phyloP scores from a whole-genome alignment of 1,139 yeast genomes.

The Wickerhamomyces sp. region DNA sequence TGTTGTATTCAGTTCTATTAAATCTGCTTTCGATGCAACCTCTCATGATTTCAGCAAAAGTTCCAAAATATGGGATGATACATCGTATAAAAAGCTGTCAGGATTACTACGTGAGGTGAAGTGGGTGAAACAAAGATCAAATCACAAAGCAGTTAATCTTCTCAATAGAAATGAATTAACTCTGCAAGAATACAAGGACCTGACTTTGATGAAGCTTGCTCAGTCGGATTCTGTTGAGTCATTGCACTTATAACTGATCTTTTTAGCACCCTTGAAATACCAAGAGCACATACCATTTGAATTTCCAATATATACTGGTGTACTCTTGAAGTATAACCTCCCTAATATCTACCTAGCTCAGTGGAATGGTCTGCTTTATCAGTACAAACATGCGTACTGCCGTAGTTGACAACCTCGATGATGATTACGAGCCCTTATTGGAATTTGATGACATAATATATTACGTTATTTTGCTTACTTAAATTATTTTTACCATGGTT shows the following conservation, averaged over 20 bases:
- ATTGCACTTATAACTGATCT: too few relatives aligned
- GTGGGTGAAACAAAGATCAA: constrained; percentile 1
- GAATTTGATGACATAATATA: too few relatives aligned
- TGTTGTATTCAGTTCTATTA: constrained; percentile 7
- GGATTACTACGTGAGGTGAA: constrained; percentile 18
- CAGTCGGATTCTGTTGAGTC: neutral
- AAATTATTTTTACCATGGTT: neutral
- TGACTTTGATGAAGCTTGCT: constrained; percentile 11
- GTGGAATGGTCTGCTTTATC: too few relatives aligned
- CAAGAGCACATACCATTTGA: too few relatives aligned
- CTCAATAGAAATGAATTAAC: constrained; percentile 9
- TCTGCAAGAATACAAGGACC: constrained; percentile 14
- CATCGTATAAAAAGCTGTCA: constrained; percentile 16
- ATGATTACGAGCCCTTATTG: too few relatives aligned
- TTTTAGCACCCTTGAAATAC: too few relatives aligned
- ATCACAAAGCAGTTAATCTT: neutral
- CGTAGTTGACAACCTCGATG: too few relatives aligned
- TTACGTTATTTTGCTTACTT: neutral
- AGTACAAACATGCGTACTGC: too few relatives aligned
- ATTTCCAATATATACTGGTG: too few relatives aligned
- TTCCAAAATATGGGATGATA: constrained; percentile 16
- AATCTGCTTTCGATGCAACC: constrained; percentile 12
- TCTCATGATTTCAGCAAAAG: constrained; percentile 10
- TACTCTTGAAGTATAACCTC: too few relatives aligned
- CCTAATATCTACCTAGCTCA: too few relatives aligned